phyloP scores from a whole-genome alignment of 768 basidiomycete genomes.

The Mycena amicta region DNA sequence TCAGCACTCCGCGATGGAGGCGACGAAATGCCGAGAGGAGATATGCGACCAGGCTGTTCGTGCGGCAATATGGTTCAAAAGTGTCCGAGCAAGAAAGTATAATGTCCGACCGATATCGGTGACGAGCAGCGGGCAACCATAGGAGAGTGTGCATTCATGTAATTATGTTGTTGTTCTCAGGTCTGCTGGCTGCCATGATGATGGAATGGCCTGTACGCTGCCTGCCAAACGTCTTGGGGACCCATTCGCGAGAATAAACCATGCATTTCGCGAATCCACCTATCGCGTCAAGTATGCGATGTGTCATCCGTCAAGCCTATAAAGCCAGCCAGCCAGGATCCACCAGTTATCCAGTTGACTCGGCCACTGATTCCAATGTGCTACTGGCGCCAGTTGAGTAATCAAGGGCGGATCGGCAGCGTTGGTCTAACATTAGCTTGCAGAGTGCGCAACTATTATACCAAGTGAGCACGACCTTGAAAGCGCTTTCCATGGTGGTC shows the following conservation, averaged over 20 bases:
- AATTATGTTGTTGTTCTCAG: neutral
- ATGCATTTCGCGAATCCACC: slow-evolving; percentile 19
- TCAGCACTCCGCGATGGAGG: neutral
- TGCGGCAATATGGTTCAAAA: neutral
- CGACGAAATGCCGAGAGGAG: neutral
- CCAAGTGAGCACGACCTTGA: slow-evolving; percentile 7
- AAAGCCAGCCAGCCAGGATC: slow-evolving; percentile 8
- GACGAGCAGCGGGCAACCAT: slow-evolving; percentile 13
- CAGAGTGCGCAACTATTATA: slow-evolving; percentile 22
- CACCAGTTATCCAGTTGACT: slow-evolving; percentile 1
- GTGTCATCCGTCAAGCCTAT: slow-evolving; percentile 23
- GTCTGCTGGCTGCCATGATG: slow-evolving; percentile 5
- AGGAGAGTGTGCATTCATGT: slow-evolving; percentile 2
- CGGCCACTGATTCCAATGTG: slow-evolving; percentile 14
- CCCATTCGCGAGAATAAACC: slow-evolving; percentile 1
- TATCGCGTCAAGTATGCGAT: slow-evolving; percentile 22
- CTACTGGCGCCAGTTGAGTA: slow-evolving; percentile 24
- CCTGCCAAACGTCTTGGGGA: slow-evolving; percentile 19
- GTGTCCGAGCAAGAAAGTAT: slow-evolving; percentile 16
- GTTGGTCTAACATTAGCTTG: slow-evolving; percentile 2
- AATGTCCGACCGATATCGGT: slow-evolving; percentile 17
- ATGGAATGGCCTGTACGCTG: slow-evolving; percentile 7
- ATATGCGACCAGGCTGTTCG: neutral
- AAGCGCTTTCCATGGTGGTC: neutral
- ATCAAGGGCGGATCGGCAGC: neutral